These are phyloP conservation scores for Peronospora tabacina DNA, from an alignment of 352 stramenopile genomes.

Conservation along the genomic window DNA sequence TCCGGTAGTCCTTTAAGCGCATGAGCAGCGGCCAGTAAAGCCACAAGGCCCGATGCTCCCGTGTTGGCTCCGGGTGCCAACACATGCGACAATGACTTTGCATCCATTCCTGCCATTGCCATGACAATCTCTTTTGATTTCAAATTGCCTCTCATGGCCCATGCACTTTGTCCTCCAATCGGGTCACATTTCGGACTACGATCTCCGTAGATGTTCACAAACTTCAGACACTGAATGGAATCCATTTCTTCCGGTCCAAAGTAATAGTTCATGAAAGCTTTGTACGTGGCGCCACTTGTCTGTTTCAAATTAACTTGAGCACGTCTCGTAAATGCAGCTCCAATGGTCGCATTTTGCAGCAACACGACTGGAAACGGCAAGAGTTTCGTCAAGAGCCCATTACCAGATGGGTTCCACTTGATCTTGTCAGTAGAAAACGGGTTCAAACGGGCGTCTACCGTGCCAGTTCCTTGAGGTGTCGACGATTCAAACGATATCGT, in stretches of 20 bases:
- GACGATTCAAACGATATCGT: slow-evolving; percentile 47
- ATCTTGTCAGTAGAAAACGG: slow-evolving; percentile 50
- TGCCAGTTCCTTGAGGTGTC: slow-evolving; percentile 57
- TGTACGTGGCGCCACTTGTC: slow-evolving; percentile 47
- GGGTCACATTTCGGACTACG: slow-evolving; percentile 62
- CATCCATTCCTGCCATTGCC: slow-evolving; percentile 77
- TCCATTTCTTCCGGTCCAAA: slow-evolving; percentile 70
- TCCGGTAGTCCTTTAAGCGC: slow-evolving; percentile 61
- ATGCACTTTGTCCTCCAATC: slow-evolving; percentile 73
- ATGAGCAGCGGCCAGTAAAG: slow-evolving; percentile 61
- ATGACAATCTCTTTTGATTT: slow-evolving; percentile 47
- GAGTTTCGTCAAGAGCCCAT: slow-evolving; percentile 31
- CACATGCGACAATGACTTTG: slow-evolving; percentile 59
- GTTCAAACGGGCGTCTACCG: slow-evolving; percentile 57
- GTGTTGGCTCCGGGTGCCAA: slow-evolving; percentile 67
- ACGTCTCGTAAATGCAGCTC: slow-evolving; percentile 39
- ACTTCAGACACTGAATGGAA: slow-evolving; percentile 60
- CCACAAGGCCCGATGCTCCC: slow-evolving; percentile 60
- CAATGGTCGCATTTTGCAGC: slow-evolving; percentile 35
- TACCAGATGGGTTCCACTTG: slow-evolving; percentile 58
- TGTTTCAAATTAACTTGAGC: slow-evolving; percentile 51
- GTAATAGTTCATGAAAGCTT: slow-evolving; percentile 79
- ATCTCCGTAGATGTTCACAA: slow-evolving; percentile 68
- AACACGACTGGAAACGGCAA: slow-evolving; percentile 66
- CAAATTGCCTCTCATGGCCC: slow-evolving; percentile 50